A percentile compares a stretch with the other conserved stretches of the same genome.
phyloP scores from a whole-genome alignment of 2,329 filamentous ascomycete genomes.

The Aspergillus jensenii region DNA sequence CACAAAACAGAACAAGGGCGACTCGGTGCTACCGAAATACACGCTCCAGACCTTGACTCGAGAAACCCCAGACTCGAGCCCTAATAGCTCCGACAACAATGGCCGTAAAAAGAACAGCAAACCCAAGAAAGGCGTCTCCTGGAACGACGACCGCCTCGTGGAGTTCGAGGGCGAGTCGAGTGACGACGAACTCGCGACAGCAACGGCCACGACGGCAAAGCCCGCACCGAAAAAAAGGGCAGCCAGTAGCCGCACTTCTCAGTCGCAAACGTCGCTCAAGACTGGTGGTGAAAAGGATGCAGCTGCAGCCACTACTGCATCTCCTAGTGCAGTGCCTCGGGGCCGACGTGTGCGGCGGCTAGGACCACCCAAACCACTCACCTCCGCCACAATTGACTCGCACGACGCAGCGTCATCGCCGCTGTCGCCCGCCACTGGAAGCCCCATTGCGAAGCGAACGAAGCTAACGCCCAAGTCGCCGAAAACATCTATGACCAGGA shows the following conservation, averaged over 20 bases:
- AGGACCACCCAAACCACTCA: slow-evolving; percentile 25
- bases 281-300: slow-evolving; percentile 17
- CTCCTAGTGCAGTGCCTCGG: slow-evolving; percentile 26
- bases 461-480: slow-evolving; percentile 38
- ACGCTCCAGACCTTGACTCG: slow-evolving; percentile 27
- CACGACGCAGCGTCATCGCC: slow-evolving; percentile 18
- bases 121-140: slow-evolving; percentile 35
- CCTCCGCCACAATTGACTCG: slow-evolving; percentile 20
- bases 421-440: slow-evolving; percentile 16
- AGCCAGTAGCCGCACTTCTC: slow-evolving; percentile 24
- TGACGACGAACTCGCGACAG: slow-evolving; percentile 22
- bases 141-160: slow-evolving; percentile 39
- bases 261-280: slow-evolving; percentile 22
- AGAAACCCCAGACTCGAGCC: slow-evolving; percentile 8
- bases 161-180: slow-evolving; percentile 31
- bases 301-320: slow-evolving; percentile 21
- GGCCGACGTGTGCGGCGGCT: slow-evolving; percentile 33
- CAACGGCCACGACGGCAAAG: slow-evolving; percentile 17
- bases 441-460: slow-evolving; percentile 31
- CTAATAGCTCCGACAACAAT: not conserved
- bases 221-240: slow-evolving; percentile 24
- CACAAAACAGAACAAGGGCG: slow-evolving; percentile 43
- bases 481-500: slow-evolving; percentile 19
- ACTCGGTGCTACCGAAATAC: slow-evolving; percentile 34
- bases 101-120: slow-evolving; percentile 6